Conservation (phyloP, 2,329 filamentous ascomycete genomes). For the Pseudodiploospora longispora region DNA sequence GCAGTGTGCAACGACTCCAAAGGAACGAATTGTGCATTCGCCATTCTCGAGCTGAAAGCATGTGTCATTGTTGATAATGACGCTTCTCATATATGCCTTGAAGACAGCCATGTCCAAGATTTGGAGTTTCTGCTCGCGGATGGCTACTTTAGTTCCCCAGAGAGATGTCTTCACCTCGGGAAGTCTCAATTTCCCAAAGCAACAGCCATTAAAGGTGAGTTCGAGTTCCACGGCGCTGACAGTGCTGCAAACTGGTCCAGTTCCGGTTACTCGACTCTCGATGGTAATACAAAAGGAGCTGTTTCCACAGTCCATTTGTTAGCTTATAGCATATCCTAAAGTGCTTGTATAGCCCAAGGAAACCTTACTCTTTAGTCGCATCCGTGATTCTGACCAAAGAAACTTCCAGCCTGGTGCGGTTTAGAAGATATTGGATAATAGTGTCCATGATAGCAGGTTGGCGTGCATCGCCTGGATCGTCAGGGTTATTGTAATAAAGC, state of each 20-base stretch:
- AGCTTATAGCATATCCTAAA: not conserved
- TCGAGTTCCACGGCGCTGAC: constrained; percentile 21
- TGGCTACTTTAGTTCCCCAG: constrained; percentile 18
- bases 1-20: constrained; percentile 16
- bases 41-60: constrained; percentile 21
- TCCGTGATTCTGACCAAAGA: constrained; percentile 21
- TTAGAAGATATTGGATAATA: constrained; percentile 21
- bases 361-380: constrained; percentile 21
- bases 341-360: too few relatives aligned
- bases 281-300: constrained; percentile 23
- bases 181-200: constrained; percentile 22
- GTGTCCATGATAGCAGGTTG: constrained; percentile 16
- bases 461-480: not conserved
- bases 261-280: constrained; percentile 21
- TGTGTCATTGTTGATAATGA: constrained; percentile 20
- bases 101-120: constrained; percentile 22
- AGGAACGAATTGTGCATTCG: constrained; percentile 17
- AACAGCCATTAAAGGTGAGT: constrained; percentile 20
- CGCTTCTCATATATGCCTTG: constrained; percentile 21
- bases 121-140: constrained; percentile 18
- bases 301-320: not conserved
- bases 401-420: constrained; percentile 19
- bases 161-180: constrained; percentile 21
- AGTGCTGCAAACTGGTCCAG: constrained; percentile 21
- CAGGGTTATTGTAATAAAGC: not conserved